phyloP scores from a whole-genome alignment of 345 rosid genomes.

The Citrus glauca region DNA sequence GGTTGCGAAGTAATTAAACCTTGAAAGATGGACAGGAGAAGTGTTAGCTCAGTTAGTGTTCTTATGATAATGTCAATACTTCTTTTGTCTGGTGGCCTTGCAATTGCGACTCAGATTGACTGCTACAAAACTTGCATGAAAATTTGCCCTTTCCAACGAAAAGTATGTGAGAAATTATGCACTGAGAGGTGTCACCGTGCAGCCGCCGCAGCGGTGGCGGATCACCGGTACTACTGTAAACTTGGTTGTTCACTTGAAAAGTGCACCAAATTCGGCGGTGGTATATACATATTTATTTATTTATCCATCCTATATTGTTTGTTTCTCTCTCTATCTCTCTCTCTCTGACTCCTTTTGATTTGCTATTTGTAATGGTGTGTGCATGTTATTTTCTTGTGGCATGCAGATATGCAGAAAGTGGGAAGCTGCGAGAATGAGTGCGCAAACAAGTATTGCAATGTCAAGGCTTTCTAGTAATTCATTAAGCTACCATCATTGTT shows the following conservation, averaged over 20 bases:
- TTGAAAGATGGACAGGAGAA: too few species aligned
- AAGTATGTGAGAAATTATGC: background rate
- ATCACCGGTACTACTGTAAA: background rate
- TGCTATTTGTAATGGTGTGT: background rate
- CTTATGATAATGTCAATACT: too few species aligned
- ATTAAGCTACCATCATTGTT: background rate
- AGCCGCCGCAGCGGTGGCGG: background rate
- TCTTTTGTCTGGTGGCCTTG: background rate
- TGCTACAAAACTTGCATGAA: background rate
- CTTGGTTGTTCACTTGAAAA: background rate
- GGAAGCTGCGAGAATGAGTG: background rate
- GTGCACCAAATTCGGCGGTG: background rate
- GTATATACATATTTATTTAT: background rate
- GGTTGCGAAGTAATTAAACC: too few species aligned
- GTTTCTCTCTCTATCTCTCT: background rate
- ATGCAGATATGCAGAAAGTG: background rate
- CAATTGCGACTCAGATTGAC: background rate
- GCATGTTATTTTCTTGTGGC: background rate
- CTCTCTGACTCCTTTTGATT: background rate
- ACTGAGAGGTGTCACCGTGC: background rate
- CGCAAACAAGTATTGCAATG: background rate
- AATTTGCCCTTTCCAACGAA: background rate
- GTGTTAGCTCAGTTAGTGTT: too few species aligned
- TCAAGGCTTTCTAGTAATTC: background rate
- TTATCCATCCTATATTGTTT: background rate